phyloP scores from a whole-genome alignment of 73 alveolate genomes.

The Tetrahymena malaccensis region DNA sequence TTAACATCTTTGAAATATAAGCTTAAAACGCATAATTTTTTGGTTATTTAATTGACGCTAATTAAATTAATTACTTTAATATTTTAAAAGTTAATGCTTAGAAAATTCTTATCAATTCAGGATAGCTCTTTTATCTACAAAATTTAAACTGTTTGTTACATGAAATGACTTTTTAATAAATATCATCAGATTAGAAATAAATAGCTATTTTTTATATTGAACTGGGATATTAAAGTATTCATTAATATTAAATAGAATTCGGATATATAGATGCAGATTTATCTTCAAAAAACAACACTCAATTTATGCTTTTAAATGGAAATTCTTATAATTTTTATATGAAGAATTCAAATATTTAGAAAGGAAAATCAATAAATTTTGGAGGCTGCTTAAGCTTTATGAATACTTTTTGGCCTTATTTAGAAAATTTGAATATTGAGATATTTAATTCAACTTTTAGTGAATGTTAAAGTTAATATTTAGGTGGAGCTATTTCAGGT shows the following conservation, averaged over 20 bases:
- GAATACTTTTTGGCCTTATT: neutral
- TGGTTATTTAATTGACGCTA: neutral
- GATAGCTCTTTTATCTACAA: too few relatives aligned
- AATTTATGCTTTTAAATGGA: neutral
- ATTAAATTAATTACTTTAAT: too few relatives aligned
- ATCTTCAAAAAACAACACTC: neutral
- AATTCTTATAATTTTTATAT: too few relatives aligned
- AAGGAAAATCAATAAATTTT: neutral
- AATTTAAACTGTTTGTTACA: neutral
- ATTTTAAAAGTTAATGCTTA: too few relatives aligned
- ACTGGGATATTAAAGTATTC: neutral
- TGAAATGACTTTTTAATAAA: too few relatives aligned
- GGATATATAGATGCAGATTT: neutral
- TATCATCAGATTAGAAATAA: neutral
- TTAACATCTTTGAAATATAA: neutral
- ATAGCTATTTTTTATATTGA: too few relatives aligned
- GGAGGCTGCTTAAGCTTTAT: neutral
- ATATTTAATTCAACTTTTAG: neutral
- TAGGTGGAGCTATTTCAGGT: neutral
- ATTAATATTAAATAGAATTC: too few relatives aligned
- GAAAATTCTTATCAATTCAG: neutral
- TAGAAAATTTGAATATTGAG: too few relatives aligned
- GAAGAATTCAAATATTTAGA: too few relatives aligned
- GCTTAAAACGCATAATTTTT: too few relatives aligned
- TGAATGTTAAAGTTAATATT: neutral